Conservation (phyloP, 2,329 filamentous ascomycete species). For the Calonectria honghensis region DNA sequence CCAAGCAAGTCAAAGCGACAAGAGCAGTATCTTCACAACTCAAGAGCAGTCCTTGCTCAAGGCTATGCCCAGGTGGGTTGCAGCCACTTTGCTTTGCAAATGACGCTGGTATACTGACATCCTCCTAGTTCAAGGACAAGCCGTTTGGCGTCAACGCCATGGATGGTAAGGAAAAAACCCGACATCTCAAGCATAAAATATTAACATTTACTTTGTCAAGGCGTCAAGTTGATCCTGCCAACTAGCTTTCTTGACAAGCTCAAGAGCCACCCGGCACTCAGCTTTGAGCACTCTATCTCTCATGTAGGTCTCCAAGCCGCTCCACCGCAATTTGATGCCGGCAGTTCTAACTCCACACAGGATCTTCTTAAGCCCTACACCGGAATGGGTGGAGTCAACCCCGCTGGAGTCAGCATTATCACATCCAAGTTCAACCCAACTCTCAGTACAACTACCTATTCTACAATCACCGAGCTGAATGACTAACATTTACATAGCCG, state of each 20-base stretch:
- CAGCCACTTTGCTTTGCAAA: not conserved
- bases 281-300: conserved; percentile 26
- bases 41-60: conserved; percentile 1
- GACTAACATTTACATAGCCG: not conserved
- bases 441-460: conserved; percentile 1
- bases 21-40: conserved; percentile 18
- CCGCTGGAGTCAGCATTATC: conserved; percentile 7
- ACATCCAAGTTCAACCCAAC: conserved; percentile 28
- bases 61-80: conserved; percentile 25
- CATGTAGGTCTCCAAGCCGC: not conserved
- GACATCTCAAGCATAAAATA: not conserved
- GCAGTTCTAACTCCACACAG: not conserved
- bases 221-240: conserved; percentile 19
- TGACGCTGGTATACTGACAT: not conserved
- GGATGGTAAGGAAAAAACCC: not conserved
- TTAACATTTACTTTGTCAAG: not conserved
- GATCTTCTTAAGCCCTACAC: conserved; percentile 22
- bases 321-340: not conserved
- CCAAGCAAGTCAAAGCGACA: conserved; percentile 14
- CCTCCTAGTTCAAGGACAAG: conserved; percentile 20
- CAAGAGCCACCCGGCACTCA: conserved; percentile 22
- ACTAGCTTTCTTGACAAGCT: conserved; percentile 23
- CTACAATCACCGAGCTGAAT: too few species aligned
- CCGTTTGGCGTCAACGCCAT: conserved; percentile 18
- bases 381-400: conserved; percentile 9